Conservation (phyloP, 2,329 filamentous ascomycete species). For the Aureobasidium mangrovei region DNA sequence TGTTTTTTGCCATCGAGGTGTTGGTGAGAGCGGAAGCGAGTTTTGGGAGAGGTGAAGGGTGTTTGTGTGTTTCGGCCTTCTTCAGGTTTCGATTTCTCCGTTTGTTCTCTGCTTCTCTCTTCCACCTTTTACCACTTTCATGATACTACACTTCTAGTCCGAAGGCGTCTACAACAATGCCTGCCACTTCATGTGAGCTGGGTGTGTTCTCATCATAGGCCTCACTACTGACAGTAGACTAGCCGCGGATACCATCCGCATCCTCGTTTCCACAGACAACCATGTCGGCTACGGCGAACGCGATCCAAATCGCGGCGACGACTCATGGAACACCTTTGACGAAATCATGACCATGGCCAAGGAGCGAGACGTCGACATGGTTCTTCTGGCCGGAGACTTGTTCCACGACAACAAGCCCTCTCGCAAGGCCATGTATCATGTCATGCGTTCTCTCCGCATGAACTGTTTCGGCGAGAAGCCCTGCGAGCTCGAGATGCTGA, state of each 20-base stretch:
- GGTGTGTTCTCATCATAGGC: background rate
- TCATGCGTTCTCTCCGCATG: conserved; percentile 87
- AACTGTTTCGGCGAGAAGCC: conserved; percentile 94
- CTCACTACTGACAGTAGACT: background rate
- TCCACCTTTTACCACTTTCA: background rate
- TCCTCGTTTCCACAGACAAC: conserved; percentile 90
- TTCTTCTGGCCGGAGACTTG: conserved; percentile 84
- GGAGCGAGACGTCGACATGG: conserved; percentile 91
- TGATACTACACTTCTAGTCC: background rate
- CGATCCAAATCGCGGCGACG: conserved; percentile 87
- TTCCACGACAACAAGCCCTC: conserved; percentile 99
- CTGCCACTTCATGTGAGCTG: background rate
- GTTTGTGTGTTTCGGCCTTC: background rate
- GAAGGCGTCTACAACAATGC: conserved; percentile 5
- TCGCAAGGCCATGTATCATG: conserved; percentile 90
- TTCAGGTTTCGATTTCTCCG: background rate
- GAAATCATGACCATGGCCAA: conserved; percentile 87
- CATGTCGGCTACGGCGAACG: conserved; percentile 96
- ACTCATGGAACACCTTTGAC: conserved; percentile 94
- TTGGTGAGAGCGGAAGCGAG: background rate
- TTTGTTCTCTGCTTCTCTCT: background rate
- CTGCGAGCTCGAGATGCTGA: conserved; percentile 88
- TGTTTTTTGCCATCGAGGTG: conserved; percentile 1
- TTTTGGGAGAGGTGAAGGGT: background rate
- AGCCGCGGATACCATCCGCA: conserved; percentile 79